Percentiles rank a stretch among this genome's conserved stretches.
phyloP scores from a whole-genome alignment of 23 red algal species.

The Gracilaria domingensis region DNA sequence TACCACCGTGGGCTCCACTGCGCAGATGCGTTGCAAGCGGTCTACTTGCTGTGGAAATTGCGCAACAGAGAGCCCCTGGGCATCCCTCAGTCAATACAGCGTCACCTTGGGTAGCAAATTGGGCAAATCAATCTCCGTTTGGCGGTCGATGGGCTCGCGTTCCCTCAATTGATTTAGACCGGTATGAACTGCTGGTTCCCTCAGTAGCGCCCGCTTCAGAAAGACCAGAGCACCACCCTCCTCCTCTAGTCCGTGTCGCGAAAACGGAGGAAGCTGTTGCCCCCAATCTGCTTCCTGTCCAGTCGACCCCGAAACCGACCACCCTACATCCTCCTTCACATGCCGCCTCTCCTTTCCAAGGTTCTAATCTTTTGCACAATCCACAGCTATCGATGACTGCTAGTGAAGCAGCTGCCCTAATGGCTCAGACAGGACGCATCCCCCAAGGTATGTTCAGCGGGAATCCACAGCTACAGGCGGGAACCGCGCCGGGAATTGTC shows the following conservation, averaged over 20 bases:
- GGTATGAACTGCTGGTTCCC: conserved; percentile 81
- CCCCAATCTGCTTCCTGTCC: not conserved
- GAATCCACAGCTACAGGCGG: not conserved
- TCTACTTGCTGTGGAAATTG: conserved; percentile 75
- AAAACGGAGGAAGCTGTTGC: conserved; percentile 17
- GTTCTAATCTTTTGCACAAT: not conserved
- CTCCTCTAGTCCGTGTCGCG: not conserved
- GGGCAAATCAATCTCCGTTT: conserved; percentile 65
- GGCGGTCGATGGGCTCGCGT: conserved; percentile 81
- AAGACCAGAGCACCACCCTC: conserved; percentile 3
- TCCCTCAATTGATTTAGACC: conserved; percentile 78
- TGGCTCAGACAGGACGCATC: conserved; percentile 21
- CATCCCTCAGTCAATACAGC: conserved; percentile 28
- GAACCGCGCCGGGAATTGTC: not conserved
- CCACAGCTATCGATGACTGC: not conserved
- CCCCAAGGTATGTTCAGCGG: not conserved
- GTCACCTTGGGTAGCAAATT: conserved; percentile 66
- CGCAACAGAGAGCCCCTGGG: conserved; percentile 54
- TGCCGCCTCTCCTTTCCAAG: not conserved
- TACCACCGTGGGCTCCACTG: conserved; percentile 82
- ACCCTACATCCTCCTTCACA: conserved; percentile 18
- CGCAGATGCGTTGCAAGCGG: conserved; percentile 73
- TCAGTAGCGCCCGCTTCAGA: conserved; percentile 19
- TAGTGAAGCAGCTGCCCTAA: not conserved
- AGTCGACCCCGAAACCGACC: not conserved